Conservation (phyloP, 2,329 filamentous ascomycete genomes). For the Pestalotiopsis fici region DNA sequence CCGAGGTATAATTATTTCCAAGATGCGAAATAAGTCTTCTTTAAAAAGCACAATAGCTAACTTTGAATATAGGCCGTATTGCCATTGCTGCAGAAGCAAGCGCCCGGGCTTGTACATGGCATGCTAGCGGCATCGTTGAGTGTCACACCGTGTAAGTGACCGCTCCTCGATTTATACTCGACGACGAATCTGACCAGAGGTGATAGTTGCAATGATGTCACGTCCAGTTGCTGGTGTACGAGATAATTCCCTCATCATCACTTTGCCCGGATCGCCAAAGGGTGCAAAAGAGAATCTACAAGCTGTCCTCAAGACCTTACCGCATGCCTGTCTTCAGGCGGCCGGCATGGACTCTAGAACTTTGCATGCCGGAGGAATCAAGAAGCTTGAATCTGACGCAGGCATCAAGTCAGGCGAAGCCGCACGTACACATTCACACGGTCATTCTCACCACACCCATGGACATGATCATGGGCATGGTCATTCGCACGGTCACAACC, state of each 20-base stretch:
- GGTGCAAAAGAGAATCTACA: constrained; percentile 92
- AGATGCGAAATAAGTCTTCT: neutral
- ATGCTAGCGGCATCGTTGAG: constrained; percentile 85
- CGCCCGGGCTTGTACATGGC: constrained; percentile 88
- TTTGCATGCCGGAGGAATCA: constrained; percentile 78
- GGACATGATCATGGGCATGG: constrained; percentile 55
- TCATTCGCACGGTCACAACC: constrained; percentile 53
- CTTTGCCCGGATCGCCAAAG: constrained; percentile 91
- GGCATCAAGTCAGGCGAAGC: constrained; percentile 49
- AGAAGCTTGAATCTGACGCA: constrained; percentile 82
- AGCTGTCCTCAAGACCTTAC: constrained; percentile 83
- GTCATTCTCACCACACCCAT: constrained; percentile 46
- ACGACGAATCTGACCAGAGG: constrained; percentile 13
- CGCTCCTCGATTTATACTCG: neutral
- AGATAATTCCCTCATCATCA: constrained; percentile 80
- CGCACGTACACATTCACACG: constrained; percentile 28
- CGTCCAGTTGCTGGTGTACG: constrained; percentile 88
- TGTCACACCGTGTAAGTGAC: constrained; percentile 81
- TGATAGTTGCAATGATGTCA: constrained; percentile 92
- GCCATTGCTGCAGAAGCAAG: constrained; percentile 79
- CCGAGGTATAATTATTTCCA: constrained; percentile 62
- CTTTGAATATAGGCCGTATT: constrained; percentile 65
- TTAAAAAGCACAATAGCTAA: constrained; percentile 11
- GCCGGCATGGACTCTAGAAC: constrained; percentile 78
- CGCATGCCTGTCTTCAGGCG: constrained; percentile 91